These are phyloP conservation scores for Beauveria sp. DNA, from an alignment of 2,329 filamentous ascomycete genomes.

Conservation along the genomic window DNA sequence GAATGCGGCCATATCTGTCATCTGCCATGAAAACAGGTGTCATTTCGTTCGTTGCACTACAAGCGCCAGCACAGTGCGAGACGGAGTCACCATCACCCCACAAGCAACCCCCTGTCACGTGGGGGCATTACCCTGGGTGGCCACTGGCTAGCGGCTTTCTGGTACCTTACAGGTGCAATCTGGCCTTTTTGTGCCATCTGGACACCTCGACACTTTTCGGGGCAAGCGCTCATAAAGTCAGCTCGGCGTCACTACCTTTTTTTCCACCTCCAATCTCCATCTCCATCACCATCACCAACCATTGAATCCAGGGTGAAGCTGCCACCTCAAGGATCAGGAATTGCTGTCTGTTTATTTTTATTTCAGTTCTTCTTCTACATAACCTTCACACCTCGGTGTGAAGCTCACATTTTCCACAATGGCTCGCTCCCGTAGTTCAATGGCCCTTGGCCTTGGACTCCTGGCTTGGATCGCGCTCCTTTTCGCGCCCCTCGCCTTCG, in stretches of 20 bases:
- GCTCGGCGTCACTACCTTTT: constrained; percentile 17
- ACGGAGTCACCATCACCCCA: neutral
- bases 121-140: constrained; percentile 18
- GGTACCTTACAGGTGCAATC: constrained; percentile 31
- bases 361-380: constrained; percentile 14
- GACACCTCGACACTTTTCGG: constrained; percentile 36
- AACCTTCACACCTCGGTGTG: constrained; percentile 12
- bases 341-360: constrained; percentile 18
- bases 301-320: constrained; percentile 21
- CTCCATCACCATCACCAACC: constrained; percentile 20
- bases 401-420: constrained; percentile 27
- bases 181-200: constrained; percentile 41
- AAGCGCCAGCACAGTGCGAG: constrained; percentile 5
- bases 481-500: constrained; percentile 78
- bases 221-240: constrained; percentile 28
- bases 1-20: no score
- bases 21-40: neutral
- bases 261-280: constrained; percentile 22
- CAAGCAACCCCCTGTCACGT: constrained; percentile 26
- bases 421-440: constrained; percentile 56
- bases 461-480: constrained; percentile 88
- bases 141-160: constrained; percentile 6
- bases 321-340: constrained; percentile 23
- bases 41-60: neutral
- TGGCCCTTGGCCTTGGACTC: constrained; percentile 77